Base-by-base conservation (phyloP, 768 basidiomycete genomes). In the Podaxis sp. region DNA sequence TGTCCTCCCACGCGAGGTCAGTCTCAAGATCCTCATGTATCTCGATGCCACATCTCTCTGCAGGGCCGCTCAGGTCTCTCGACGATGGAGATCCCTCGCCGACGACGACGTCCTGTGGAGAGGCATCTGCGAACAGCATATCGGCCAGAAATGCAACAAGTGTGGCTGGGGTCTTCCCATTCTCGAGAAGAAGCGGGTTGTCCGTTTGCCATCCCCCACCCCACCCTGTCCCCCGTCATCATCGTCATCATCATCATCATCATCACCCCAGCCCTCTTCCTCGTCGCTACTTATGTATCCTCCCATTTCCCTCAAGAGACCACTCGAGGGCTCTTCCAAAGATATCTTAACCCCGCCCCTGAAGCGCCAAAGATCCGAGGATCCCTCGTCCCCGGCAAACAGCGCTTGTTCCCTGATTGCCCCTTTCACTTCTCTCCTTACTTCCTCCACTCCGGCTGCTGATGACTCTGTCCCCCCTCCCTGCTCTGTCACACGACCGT, bases 141-240 rank as follows among this genome's bases (percentile, higher is more conserved):
- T 99, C 60, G 96, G 96, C 19, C 89, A 95, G 70, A 96, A 95
- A 70, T 99, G 97, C 69, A 86, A 84, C 68, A 97, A 96, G 74
- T 99, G 97, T 68, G 97, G 97, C 2, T 98, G 96, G 96, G 96
- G 95, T 17, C 79, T 99, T 51, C 97, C 97, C 15, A 81, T 97
- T 39, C 80, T 99, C 22, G 93, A 96, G 70, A 62, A 62, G 61
- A 86, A 85, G 66, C 82, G 88, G 26, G 76, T 75, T 26, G 42
- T 62, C 26, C 61, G 53, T 7, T 44, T 54, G 3, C 46, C 44
- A 19, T 62, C 61, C 6, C 54, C 61, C 15, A 55, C 53, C 19
- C 61, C 59, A 5, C 68, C 59, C 22, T 76, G 79, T 64, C 79
- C 79, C 51, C 69, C 77, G 7, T 71, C 70, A 22, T 79, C 11